Conservation (phyloP, 2,329 filamentous ascomycete genomes). For the Fusarium sp. region DNA sequence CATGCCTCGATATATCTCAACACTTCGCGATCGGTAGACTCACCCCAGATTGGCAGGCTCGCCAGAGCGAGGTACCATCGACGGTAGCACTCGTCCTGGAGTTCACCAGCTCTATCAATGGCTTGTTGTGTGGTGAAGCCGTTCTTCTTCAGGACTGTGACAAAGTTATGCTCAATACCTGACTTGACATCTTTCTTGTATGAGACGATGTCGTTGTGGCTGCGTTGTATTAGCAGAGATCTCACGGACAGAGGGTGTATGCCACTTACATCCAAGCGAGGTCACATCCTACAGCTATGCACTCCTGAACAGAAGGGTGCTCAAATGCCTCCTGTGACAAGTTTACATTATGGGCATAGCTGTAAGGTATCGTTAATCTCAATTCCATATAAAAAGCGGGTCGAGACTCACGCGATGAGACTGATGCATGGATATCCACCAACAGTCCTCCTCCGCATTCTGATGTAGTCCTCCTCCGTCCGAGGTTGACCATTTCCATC, state of each 20-base stretch:
- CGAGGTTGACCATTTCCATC: not conserved
- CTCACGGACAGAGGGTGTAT: rapidly evolving
- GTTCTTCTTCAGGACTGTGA: not conserved
- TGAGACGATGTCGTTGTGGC: not conserved
- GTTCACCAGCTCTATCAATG: not conserved
- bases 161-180: not conserved
- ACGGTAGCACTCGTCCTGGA: not conserved
- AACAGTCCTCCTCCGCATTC: not conserved
- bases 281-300: not conserved
- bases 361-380: not conserved
- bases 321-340: not conserved
- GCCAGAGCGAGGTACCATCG: not conserved
- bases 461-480: not conserved
- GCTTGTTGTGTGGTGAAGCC: not conserved
- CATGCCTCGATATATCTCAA: not conserved
- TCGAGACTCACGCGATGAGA: not conserved
- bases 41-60: not conserved
- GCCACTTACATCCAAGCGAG: not conserved
- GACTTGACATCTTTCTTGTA: not conserved
- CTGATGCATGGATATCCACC: not conserved
- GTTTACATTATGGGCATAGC: not conserved
- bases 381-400: rapidly evolving
- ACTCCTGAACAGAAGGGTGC: not conserved
- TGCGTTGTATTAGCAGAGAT: not conserved
- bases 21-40: not conserved